Conservation (phyloP, 208 protist genomes). For the Leishmania mexicana region DNA sequence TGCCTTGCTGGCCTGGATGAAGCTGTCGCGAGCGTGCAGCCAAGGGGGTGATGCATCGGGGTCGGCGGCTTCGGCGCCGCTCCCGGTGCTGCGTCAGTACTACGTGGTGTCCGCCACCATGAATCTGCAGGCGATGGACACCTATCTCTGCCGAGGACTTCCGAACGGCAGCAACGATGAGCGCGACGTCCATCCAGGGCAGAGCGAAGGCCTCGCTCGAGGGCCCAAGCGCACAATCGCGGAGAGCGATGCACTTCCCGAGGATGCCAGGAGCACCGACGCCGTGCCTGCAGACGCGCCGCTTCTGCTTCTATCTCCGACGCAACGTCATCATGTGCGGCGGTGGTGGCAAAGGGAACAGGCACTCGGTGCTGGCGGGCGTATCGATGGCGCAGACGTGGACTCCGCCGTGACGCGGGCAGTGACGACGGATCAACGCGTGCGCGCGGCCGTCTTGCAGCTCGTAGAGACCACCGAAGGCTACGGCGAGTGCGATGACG, state of each 20-base stretch:
- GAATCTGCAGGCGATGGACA: slow-evolving; percentile 43
- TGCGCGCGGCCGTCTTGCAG: slow-evolving; percentile 20
- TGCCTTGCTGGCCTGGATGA: slow-evolving; percentile 64
- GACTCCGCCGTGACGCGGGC: not conserved
- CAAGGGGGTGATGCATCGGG: not conserved
- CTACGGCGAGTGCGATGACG: slow-evolving; percentile 1
- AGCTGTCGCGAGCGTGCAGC: slow-evolving; percentile 13
- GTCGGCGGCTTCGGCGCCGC: not conserved
- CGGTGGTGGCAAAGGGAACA: slow-evolving; percentile 21
- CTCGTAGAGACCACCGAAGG: slow-evolving; percentile 13
- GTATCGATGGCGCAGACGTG: slow-evolving; percentile 1
- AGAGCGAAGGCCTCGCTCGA: not conserved
- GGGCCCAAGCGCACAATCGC: not conserved
- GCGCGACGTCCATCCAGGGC: not conserved
- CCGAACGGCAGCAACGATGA: not conserved
- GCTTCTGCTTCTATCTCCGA: slow-evolving; percentile 20
- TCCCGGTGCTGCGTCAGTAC: slow-evolving; percentile 41
- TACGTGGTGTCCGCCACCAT: slow-evolving; percentile 84
- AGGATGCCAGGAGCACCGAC: not conserved
- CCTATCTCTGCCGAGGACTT: slow-evolving; percentile 35
- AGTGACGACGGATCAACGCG: not conserved
- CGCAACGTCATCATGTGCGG: slow-evolving; percentile 13
- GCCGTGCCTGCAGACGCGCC: slow-evolving; percentile 1
- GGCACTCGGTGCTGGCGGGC: not conserved
- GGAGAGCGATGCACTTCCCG: not conserved